Evolutionary conservation across 306 rosid genomes (phyloP).

Genomic region (Amphicarpaea edgeworthii): DNA sequence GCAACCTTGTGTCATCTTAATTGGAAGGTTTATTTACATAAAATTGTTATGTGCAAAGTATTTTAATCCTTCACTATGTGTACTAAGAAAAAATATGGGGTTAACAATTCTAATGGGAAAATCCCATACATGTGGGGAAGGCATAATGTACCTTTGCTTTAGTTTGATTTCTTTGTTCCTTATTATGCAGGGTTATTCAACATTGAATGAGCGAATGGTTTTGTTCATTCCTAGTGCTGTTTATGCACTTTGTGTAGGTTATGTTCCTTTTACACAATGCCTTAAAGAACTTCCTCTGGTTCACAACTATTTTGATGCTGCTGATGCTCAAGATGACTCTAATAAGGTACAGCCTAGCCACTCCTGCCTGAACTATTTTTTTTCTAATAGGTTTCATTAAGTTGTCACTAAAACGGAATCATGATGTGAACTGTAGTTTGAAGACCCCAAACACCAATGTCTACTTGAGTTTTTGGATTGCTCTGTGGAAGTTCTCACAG

Average conservation of each 20-base stretch:
- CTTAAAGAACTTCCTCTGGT: conserved; percentile 50
- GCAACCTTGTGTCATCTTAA: conserved; percentile 64
- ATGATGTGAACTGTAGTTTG: conserved; percentile 61
- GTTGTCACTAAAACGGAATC: conserved; percentile 33
- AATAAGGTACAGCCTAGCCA: conserved; percentile 58
- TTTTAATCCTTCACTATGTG: conserved; percentile 18
- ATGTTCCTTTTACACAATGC: conserved; percentile 62
- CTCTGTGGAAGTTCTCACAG: conserved; percentile 74
- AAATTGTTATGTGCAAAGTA: conserved; percentile 14
- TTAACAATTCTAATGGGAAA: conserved; percentile 10
- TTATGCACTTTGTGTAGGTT: conserved; percentile 83
- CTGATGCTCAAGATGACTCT: conserved; percentile 54
- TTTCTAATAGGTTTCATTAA: conserved; percentile 34
- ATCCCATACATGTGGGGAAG: conserved; percentile 3
- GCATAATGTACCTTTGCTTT: conserved; percentile 24
- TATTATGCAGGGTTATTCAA: conserved; percentile 63
- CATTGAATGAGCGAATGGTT: conserved; percentile 59
- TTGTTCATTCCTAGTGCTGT: conserved; percentile 81
- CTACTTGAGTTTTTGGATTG: conserved; percentile 71
- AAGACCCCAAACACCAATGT: conserved; percentile 61
- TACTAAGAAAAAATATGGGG: conserved; percentile 15
- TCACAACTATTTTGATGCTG: conserved; percentile 51
- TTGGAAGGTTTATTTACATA: conserved; percentile 69
- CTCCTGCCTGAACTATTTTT: conserved; percentile 23
- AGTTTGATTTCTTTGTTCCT: conserved; percentile 27